phyloP scores from a whole-genome alignment of 2,329 filamentous ascomycete species.

The Colletotrichum lindemuthianum region DNA sequence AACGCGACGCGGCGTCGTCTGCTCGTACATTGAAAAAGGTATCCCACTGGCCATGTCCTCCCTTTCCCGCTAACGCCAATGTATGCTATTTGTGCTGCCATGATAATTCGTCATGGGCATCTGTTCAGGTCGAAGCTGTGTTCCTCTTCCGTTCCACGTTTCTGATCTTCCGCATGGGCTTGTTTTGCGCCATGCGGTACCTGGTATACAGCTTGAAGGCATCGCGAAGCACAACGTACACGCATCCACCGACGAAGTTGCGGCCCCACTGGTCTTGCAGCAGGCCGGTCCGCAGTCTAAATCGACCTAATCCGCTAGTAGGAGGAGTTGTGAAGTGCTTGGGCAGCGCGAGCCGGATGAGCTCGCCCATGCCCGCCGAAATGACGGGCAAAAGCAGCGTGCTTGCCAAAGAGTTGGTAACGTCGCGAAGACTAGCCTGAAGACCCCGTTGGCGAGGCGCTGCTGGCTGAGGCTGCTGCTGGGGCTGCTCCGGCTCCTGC shows the following conservation, averaged over 20 bases:
- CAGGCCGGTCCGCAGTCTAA: constrained; percentile 65
- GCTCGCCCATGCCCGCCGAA: constrained; percentile 80
- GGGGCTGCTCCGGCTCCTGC: neutral
- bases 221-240: constrained; percentile 87
- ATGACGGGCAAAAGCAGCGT: constrained; percentile 83
- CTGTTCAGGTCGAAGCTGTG: constrained; percentile 16
- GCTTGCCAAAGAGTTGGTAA: constrained; percentile 62
- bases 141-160: constrained; percentile 61
- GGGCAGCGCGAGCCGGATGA: constrained; percentile 76
- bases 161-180: constrained; percentile 63
- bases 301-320: constrained; percentile 40
- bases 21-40: constrained; percentile 4
- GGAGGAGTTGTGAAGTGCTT: constrained; percentile 67
- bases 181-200: constrained; percentile 68
- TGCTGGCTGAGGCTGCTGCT: constrained; percentile 32
- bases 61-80: constrained; percentile 16
- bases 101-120: neutral
- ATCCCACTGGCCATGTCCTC: constrained; percentile 1
- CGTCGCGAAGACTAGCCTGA: constrained; percentile 50
- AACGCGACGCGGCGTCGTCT: too few species aligned
- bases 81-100: neutral
- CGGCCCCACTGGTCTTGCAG: constrained; percentile 89
- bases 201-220: constrained; percentile 70
- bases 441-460: constrained; percentile 42
- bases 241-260: constrained; percentile 86